Percentiles rank a stretch among this genome's conserved stretches.
Conservation (phyloP, 768 basidiomycete species). For the Clitopilus passeckerianus region DNA sequence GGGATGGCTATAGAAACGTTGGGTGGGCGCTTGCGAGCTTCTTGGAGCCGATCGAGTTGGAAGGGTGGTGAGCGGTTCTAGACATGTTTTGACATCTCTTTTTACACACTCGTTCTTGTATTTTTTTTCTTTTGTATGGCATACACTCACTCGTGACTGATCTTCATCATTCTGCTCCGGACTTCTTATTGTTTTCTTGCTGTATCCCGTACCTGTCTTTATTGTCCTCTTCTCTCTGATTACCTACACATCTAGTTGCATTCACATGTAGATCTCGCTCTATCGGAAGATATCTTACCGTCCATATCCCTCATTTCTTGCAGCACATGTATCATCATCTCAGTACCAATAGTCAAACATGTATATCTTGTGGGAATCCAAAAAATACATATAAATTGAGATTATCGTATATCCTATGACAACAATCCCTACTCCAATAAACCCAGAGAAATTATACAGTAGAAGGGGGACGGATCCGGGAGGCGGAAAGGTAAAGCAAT, state of each 20-base stretch:
- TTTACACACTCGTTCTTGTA: not conserved
- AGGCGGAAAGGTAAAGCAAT: too few species aligned
- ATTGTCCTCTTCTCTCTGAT: not conserved
- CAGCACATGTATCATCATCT: not conserved
- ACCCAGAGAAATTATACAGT: not conserved
- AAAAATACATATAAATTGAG: not conserved
- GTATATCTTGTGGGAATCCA: not conserved
- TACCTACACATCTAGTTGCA: not conserved
- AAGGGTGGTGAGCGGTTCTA: not conserved
- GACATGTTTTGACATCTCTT: not conserved
- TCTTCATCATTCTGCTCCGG: slow-evolving; percentile 5
- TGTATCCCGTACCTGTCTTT: not conserved
- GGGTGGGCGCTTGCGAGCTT: slow-evolving; percentile 87
- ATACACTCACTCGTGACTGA: slow-evolving; percentile 4
- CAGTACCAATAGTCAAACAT: not conserved
- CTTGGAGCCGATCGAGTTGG: slow-evolving; percentile 48
- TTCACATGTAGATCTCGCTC: not conserved
- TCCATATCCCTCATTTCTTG: not conserved
- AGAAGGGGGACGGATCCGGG: too few species aligned
- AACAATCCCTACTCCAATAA: not conserved
- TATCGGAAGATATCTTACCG: not conserved
- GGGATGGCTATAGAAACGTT: slow-evolving; percentile 48
- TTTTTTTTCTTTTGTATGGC: not conserved
- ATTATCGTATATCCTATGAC: not conserved
- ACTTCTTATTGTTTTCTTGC: not conserved